Conservation (phyloP, 2,329 filamentous ascomycete genomes). For the Hymenoscyphus infarciens region DNA sequence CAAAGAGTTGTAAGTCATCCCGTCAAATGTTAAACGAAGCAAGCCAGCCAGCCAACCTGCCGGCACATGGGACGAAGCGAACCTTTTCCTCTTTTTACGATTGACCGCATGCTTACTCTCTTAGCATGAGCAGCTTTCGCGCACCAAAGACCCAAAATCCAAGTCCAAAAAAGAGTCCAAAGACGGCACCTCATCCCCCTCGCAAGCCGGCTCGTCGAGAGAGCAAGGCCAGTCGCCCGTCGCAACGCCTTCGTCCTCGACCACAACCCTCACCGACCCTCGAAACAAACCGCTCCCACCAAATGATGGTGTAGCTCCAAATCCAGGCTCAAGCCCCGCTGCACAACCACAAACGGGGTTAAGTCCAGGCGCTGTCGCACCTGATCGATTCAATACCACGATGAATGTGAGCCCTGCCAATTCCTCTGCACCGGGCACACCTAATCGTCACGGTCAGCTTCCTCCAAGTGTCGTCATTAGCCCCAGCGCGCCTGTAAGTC, state of each 20-base stretch:
- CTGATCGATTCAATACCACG: constrained; percentile 43
- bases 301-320: constrained; percentile 41
- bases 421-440: constrained; percentile 52
- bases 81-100: constrained; percentile 3
- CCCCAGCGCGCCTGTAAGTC: constrained; percentile 82
- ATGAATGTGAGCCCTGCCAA: constrained; percentile 38
- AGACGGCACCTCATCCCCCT: constrained; percentile 77
- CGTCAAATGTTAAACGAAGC: constrained; percentile 7
- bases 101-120: constrained; percentile 43
- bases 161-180: constrained; percentile 67
- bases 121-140: constrained; percentile 80
- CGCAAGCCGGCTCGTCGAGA: constrained; percentile 46
- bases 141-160: constrained; percentile 75
- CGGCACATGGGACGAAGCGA: constrained; percentile 5
- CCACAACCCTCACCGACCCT: constrained; percentile 78
- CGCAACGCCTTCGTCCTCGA: constrained; percentile 82
- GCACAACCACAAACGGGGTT: constrained; percentile 33
- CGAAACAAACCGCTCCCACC: constrained; percentile 76
- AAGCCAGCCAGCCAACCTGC: not conserved
- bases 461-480: constrained; percentile 92
- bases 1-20: constrained; percentile 81
- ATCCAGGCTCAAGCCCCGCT: constrained; percentile 20
- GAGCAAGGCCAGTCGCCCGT: constrained; percentile 58
- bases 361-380: constrained; percentile 29
- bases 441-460: constrained; percentile 60